These are phyloP conservation scores for Vickermania spadyakhi DNA, from an alignment of 208 protist species.

Conservation along the genomic window DNA sequence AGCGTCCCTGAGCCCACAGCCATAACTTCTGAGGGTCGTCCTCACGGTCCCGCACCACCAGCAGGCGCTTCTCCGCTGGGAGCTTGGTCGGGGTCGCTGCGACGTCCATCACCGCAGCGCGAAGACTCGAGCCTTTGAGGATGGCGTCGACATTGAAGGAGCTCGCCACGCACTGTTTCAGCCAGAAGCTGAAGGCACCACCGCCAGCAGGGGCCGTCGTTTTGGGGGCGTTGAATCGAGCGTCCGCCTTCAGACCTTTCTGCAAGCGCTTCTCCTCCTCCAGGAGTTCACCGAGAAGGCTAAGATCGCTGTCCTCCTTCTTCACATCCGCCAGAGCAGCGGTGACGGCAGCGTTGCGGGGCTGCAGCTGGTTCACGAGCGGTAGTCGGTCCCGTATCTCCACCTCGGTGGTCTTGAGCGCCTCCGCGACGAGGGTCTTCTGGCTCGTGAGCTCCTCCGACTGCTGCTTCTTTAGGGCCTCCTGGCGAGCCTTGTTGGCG, in stretches of 20 bases:
- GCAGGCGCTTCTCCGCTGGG: not conserved
- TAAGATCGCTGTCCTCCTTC: constrained; percentile 24
- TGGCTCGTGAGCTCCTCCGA: constrained; percentile 28
- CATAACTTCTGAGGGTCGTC: not conserved
- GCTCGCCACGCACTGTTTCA: constrained; percentile 36
- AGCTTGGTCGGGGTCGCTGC: not conserved
- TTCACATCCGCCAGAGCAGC: constrained; percentile 39
- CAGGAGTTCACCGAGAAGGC: constrained; percentile 42
- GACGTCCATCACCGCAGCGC: constrained; percentile 41
- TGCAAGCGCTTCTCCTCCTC: constrained; percentile 53
- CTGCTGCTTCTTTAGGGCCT: constrained; percentile 45
- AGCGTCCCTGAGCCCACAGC: not conserved
- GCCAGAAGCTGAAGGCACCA: constrained; percentile 40
- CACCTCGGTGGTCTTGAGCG: constrained; percentile 26
- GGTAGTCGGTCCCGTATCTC: constrained; percentile 44
- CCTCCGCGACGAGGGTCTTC: constrained; percentile 21
- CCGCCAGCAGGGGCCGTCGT: constrained; percentile 27
- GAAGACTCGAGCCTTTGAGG: constrained; percentile 18
- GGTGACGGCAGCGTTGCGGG: constrained; percentile 23
- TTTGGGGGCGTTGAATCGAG: constrained; percentile 42
- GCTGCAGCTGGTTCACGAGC: constrained; percentile 39
- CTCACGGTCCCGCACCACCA: not conserved
- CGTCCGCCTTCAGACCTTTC: constrained; percentile 39
- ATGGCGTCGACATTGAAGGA: constrained; percentile 69
- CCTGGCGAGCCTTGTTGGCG: constrained; percentile 20